phyloP scores from a whole-genome alignment of 2,329 filamentous ascomycete species.

The Trichoderma brevicompactum region DNA sequence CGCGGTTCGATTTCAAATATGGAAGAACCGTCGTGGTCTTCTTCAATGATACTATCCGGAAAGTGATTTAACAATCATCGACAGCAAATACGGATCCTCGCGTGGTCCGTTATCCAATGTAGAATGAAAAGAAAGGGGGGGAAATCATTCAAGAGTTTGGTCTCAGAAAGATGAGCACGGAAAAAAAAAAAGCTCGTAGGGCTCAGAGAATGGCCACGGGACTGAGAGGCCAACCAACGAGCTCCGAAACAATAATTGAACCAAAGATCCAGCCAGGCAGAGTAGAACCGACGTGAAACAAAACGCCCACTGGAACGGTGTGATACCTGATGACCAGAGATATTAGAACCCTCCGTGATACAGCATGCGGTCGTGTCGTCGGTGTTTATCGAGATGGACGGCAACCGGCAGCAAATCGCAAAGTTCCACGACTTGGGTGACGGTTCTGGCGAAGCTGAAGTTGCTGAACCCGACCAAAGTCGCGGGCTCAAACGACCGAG shows the following conservation, averaged over 20 bases:
- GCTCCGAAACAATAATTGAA: conserved; percentile 17
- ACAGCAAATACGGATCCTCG: not conserved
- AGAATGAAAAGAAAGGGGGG: not conserved
- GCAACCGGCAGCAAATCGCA: conserved; percentile 50
- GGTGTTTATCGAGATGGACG: conserved; percentile 51
- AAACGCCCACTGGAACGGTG: conserved; percentile 53
- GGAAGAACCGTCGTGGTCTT: no score
- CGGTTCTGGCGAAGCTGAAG: conserved; percentile 33
- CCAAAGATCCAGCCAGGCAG: conserved; percentile 21
- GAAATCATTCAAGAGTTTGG: not conserved
- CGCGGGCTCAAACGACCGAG: conserved; percentile 35
- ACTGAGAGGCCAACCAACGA: conserved; percentile 16
- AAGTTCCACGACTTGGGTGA: conserved; percentile 41
- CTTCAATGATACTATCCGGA: not conserved
- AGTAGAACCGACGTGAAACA: conserved; percentile 51
- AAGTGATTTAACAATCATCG: not conserved
- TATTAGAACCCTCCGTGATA: conserved; percentile 53
- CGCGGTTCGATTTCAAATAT: not conserved
- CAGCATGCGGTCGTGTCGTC: conserved; percentile 54
- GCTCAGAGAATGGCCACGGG: not conserved
- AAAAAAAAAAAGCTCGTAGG: not conserved
- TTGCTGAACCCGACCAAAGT: conserved; percentile 30
- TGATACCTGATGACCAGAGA: conserved; percentile 53
- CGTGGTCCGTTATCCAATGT: not conserved
- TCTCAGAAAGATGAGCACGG: not conserved